Evolutionary conservation across 2,329 filamentous ascomycete genomes (phyloP), one percentile per base, ranked within the genome.

Genomic region (Alternaria ventricosa): DNA sequence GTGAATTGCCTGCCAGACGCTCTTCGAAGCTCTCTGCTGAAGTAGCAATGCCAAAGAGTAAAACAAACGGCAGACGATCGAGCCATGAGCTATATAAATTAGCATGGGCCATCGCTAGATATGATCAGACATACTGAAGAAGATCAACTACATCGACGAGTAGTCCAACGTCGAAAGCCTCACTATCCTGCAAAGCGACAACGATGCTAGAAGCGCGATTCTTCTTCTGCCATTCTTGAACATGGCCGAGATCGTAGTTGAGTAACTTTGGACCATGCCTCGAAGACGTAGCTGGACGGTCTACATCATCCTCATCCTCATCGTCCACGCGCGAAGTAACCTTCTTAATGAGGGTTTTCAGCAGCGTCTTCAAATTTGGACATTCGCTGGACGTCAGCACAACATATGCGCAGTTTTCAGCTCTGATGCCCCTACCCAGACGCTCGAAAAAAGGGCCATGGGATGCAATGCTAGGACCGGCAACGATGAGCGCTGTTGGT

Each of bases 21-120:
- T 91, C 89, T 74, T 94, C 90, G 63, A 96, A 90, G 33, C 93
- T 87, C 67, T 95, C 92, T 33, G 94, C 87, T 2, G 92, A 94
- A 0, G 93, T 96, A 27, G 92, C 92, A 59, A 96, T 87, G 45
- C 92, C 92, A 71, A 96, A 92, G 1, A 96, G 82, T 1, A 94
- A 83, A 1, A 91, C 87, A 67, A 96, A 94, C 0, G 90, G 90
- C 50, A 96, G 91, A 23, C 91, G 89, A 68, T 92, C 87, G 9
- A 88, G 86, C 91, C 92, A 96, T 44, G 86, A 87, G 65, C 87
- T 84, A 71, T 56, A 50, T 51, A 22, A 50, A 55, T 80, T 69
- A 79, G 78, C 25, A 43, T 46, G 23, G 6, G 7, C 9, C 22
- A 10, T 22, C 22, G 1, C n/a, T 3, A 27, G 22, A 30, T 15